Base-by-base conservation (phyloP, 2,329 filamentous ascomycete genomes). In the Sporothrix luriei region DNA sequence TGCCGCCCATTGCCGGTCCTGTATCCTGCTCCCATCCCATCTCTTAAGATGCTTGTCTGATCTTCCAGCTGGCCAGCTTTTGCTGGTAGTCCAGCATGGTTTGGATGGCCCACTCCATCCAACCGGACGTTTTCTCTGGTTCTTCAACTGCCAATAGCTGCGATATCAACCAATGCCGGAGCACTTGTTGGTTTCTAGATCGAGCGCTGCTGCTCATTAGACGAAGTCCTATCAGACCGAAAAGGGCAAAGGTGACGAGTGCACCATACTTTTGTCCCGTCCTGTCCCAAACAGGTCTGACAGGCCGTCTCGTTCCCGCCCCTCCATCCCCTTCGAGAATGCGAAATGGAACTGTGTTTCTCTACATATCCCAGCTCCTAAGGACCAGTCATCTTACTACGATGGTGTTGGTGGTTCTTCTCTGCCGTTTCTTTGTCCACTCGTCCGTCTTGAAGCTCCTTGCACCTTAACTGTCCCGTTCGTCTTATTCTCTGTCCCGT, bases 291-390 rank as follows among this genome's bases (percentile, higher is more conserved):
- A 65, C 43, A 33, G 26, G 61, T 46, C 43, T 51, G 16, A 66
- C 68, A 69, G 52, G 59, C 68, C 64, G 54, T 62, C 46, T 46
- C 21, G 19, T 61, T 65, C 54, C 68, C 69, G 64, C 55, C 64
- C 24, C 69, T 67, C 46, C 55, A 26, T 38, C 55, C 46, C 43
- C 55, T 67, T 62, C 38, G 29, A 70, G 54, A 61, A 61, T 10
- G 33, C 57, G 54, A 67, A n/a, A 61, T 70, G 54, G 48, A 70
- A 70, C 40, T 33, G 16, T 21, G 43, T 49, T 24, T 67, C n/a
- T 68, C 33, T 19, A 24, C 16, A 54, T 46, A 61, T 68, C 48
- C 59, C 38, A 24, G 57, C 65, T 40, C 62, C 21, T 21, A 40
- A 64, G 16, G 26, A 51, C 46, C 16, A n/a, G 11, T 48, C 29